Conservation (phyloP, 306 rosid genomes). For the Urtica urens region DNA sequence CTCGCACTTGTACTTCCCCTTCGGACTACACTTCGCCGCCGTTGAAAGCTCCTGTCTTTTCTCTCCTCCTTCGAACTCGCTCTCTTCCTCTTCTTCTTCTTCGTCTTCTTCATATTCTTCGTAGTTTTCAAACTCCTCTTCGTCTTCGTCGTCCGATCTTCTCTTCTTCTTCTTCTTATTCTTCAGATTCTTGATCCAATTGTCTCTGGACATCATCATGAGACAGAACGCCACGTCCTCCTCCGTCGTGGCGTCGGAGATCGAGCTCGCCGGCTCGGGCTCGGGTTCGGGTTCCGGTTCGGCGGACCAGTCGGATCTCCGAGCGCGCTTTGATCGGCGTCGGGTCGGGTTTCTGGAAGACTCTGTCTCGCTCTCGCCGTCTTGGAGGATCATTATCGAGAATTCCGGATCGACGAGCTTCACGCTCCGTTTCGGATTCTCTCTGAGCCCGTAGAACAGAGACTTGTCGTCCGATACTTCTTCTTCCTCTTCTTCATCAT, state of each 20-base stretch:
- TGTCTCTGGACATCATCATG: constrained; percentile 76
- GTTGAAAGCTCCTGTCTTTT: constrained; percentile 10
- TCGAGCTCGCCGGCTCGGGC: constrained; percentile 58
- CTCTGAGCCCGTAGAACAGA: constrained; percentile 39
- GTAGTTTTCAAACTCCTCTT: constrained; percentile 30
- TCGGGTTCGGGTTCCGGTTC: constrained; percentile 40
- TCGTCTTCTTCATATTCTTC: constrained; percentile 22
- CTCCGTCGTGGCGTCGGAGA: constrained; percentile 58
- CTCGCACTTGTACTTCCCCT: constrained; percentile 75
- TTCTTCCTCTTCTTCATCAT: constrained; percentile 25
- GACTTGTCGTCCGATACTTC: constrained; percentile 28
- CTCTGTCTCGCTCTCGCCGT: constrained; percentile 79
- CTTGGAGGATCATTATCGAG: constrained; percentile 59
- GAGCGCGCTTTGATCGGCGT: constrained; percentile 50
- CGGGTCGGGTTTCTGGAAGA: constrained; percentile 63
- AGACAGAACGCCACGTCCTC: constrained; percentile 76
- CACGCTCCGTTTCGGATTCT: constrained; percentile 61
- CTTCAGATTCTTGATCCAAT: constrained; percentile 48
- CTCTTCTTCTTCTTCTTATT: constrained; percentile 3
- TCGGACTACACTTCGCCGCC: constrained; percentile 18
- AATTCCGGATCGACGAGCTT: constrained; percentile 63
- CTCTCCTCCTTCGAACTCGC: constrained; percentile 26
- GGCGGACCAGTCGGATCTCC: constrained; percentile 36
- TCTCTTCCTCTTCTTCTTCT: constrained; percentile 26
- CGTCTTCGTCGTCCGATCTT: constrained; percentile 13